Percentiles rank a stretch among this genome's conserved stretches.
Evolutionary conservation across 2,329 filamentous ascomycete species (phyloP).

Genomic region (Alternaria conjuncta): DNA sequence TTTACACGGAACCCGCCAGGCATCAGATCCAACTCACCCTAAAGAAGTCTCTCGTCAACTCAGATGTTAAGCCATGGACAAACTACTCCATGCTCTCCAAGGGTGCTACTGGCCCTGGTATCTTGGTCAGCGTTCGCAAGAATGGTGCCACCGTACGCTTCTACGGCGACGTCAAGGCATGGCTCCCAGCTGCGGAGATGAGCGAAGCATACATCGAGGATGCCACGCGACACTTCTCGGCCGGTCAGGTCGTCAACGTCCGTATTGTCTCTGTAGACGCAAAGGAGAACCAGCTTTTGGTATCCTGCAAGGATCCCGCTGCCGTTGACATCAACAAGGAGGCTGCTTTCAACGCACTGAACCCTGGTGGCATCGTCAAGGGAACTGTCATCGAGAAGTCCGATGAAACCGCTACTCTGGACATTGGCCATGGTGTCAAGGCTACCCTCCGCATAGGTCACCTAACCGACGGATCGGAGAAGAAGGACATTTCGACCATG

Average conservation of each 20-base stretch:
- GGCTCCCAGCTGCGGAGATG: slow-evolving; percentile 94
- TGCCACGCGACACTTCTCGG: slow-evolving; percentile 84
- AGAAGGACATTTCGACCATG: slow-evolving; percentile 77
- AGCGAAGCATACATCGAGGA: slow-evolving; percentile 95
- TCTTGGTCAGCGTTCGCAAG: slow-evolving; percentile 79
- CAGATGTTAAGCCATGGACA: slow-evolving; percentile 79
- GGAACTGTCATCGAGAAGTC: slow-evolving; percentile 66
- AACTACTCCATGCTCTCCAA: slow-evolving; percentile 75
- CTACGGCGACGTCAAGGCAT: slow-evolving; percentile 82
- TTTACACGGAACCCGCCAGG: slow-evolving; percentile 78
- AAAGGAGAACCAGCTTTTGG: slow-evolving; percentile 73
- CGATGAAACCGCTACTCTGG: slow-evolving; percentile 63
- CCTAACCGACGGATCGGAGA: slow-evolving; percentile 80
- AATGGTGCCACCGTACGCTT: slow-evolving; percentile 91
- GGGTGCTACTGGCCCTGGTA: slow-evolving; percentile 82
- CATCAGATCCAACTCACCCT: slow-evolving; percentile 84
- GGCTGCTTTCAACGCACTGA: slow-evolving; percentile 72
- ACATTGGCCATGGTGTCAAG: slow-evolving; percentile 77
- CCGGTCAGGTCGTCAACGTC: slow-evolving; percentile 90
- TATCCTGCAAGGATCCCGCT: slow-evolving; percentile 91
- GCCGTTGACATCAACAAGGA: slow-evolving; percentile 80
- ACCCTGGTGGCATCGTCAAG: slow-evolving; percentile 75
- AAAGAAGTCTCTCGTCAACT: slow-evolving; percentile 94
- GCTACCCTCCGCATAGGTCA: slow-evolving; percentile 79
- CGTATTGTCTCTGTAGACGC: slow-evolving; percentile 83